These are phyloP conservation scores for Gymnopus androsaceus DNA, from an alignment of 1,284 basidiomycete genomes.

Conservation along the genomic window DNA sequence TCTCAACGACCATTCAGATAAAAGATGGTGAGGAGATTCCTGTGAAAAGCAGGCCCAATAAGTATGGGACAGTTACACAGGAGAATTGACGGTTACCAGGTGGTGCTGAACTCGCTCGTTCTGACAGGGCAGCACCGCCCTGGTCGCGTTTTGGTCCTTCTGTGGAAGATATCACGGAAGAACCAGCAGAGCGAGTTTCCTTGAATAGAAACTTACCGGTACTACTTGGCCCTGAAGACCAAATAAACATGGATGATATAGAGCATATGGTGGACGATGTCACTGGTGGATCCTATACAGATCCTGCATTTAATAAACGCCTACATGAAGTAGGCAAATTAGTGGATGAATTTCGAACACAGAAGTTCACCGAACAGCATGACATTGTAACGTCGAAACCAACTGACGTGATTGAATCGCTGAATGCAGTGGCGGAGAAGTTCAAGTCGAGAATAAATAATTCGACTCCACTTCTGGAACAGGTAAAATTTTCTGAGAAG, in stretches of 20 bases:
- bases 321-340: background rate
- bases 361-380: background rate
- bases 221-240: constrained; percentile 10
- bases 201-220: constrained; percentile 12
- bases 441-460: background rate
- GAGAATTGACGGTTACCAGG: too few relatives aligned
- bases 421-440: background rate
- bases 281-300: background rate
- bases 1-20: too few relatives aligned
- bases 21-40: too few relatives aligned
- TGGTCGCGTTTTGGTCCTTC: background rate
- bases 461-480: background rate
- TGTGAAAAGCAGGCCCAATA: too few relatives aligned
- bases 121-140: background rate
- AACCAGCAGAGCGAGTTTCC: background rate
- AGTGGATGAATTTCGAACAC: background rate
- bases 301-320: background rate
- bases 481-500: constrained; percentile 9
- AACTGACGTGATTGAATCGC: background rate
- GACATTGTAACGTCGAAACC: background rate
- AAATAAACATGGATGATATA: constrained; percentile 11
- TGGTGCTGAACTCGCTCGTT: background rate
- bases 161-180: constrained; percentile 4
- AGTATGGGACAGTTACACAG: too few relatives aligned
- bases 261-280: constrained; percentile 1